These are phyloP conservation scores for Zasmidium cellare DNA, from an alignment of 2,329 filamentous ascomycete species.

Conservation along the genomic window DNA sequence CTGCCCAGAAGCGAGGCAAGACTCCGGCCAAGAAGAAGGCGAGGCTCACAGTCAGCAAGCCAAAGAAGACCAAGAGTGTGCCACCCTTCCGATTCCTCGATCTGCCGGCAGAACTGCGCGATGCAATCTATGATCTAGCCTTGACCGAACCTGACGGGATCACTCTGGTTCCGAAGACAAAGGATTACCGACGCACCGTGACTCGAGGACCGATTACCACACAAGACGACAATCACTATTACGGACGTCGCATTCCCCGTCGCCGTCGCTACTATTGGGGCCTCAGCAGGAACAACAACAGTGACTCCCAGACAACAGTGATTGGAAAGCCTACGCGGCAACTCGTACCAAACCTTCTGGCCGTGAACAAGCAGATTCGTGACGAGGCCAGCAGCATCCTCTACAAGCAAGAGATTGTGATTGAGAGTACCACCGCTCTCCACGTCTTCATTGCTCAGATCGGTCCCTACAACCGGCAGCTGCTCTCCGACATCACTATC, in stretches of 20 bases:
- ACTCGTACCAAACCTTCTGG: slow-evolving; percentile 28
- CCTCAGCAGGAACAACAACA: background rate
- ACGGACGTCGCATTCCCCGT: slow-evolving; percentile 8
- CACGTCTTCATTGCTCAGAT: slow-evolving; percentile 28
- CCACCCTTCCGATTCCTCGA: slow-evolving; percentile 29
- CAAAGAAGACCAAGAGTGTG: slow-evolving; percentile 11
- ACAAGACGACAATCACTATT: slow-evolving; percentile 8
- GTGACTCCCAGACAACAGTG: background rate
- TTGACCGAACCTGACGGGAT: slow-evolving; percentile 25
- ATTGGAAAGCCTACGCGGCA: slow-evolving; percentile 1
- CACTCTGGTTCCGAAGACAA: slow-evolving; percentile 20
- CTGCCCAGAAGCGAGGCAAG: background rate
- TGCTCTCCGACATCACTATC: slow-evolving; percentile 24
- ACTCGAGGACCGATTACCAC: slow-evolving; percentile 14
- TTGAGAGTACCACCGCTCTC: slow-evolving; percentile 26
- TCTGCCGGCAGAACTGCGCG: slow-evolving; percentile 29
- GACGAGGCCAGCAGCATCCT: slow-evolving; percentile 28
- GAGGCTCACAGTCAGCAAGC: slow-evolving; percentile 4
- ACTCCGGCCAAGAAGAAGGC: slow-evolving; percentile 13
- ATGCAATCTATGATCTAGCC: slow-evolving; percentile 32
- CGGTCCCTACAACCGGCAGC: slow-evolving; percentile 25
- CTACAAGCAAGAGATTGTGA: slow-evolving; percentile 29
- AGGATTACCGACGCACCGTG: slow-evolving; percentile 24
- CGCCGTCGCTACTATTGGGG: background rate
- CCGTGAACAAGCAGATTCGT: slow-evolving; percentile 31